Percentiles rank a stretch among this genome's conserved stretches.
phyloP scores from a whole-genome alignment of 345 rosid genomes.

The Hibiscus trionum region DNA sequence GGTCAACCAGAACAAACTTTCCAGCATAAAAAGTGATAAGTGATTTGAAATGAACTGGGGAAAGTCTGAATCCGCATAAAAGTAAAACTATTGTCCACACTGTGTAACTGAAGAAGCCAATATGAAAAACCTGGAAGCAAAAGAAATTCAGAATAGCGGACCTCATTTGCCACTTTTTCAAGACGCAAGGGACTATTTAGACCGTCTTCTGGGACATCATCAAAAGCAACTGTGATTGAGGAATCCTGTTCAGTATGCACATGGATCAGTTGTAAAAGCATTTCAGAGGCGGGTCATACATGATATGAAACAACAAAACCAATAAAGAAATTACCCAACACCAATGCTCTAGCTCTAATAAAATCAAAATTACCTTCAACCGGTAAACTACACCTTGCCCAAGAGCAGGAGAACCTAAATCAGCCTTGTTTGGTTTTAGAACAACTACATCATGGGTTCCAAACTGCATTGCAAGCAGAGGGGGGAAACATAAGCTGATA shows the following conservation, averaged over 20 bases:
- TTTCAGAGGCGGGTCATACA: conserved; percentile 2
- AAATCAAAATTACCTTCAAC: conserved; percentile 42
- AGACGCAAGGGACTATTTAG: conserved; percentile 62
- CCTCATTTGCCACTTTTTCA: conserved; percentile 95
- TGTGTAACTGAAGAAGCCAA: neutral
- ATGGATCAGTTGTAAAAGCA: neutral
- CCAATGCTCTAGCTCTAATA: neutral
- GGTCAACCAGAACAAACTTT: neutral
- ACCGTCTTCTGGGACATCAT: conserved; percentile 90
- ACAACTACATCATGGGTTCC: conserved; percentile 90
- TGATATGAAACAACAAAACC: conserved; percentile 1
- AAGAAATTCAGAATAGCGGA: conserved; percentile 9
- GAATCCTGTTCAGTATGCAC: conserved; percentile 43
- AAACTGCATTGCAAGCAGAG: conserved; percentile 37
- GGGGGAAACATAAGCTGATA: neutral
- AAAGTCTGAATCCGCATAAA: neutral
- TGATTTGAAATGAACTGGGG: neutral
- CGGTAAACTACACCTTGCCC: conserved; percentile 96
- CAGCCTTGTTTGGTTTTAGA: conserved; percentile 78
- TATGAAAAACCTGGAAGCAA: conserved; percentile 1
- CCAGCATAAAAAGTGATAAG: neutral
- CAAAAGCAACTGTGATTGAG: conserved; percentile 81
- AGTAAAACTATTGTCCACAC: neutral
- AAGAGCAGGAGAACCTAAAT: conserved; percentile 71
- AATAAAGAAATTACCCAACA: neutral